Percentiles rank a stretch among this genome's conserved stretches.
These are phyloP conservation scores for Polytrichum formosum DNA, from an alignment of 225 moss, liverwort and hornwort genomes.

Conservation along the genomic window DNA sequence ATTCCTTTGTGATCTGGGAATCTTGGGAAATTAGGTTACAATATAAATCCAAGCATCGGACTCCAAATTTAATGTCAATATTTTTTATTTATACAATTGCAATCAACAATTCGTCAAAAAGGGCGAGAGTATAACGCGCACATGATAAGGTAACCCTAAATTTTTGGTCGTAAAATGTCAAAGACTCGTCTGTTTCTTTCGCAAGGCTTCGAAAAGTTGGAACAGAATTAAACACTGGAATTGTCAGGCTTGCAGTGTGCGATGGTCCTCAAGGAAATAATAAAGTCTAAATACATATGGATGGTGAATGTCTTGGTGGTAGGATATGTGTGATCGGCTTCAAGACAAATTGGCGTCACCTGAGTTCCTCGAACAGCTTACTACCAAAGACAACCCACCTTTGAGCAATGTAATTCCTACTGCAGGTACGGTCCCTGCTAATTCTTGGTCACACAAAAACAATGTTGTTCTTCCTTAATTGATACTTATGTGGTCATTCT, in stretches of 20 bases:
- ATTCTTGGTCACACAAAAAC: not conserved
- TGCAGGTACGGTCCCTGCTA: not conserved
- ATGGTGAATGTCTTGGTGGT: conserved; percentile 13
- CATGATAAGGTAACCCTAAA: too few species aligned
- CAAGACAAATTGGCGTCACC: conserved; percentile 58
- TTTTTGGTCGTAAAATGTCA: not conserved
- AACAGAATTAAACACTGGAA: not conserved
- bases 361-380: conserved; percentile 63
- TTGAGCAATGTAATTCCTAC: conserved; percentile 22
- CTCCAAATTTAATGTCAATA: too few species aligned
- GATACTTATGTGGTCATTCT: not conserved
- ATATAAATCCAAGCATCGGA: too few species aligned
- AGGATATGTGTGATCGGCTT: conserved; percentile 34
- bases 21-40: too few species aligned
- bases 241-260: too few species aligned
- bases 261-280: too few species aligned
- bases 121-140: too few species aligned
- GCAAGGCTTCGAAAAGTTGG: not conserved
- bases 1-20: too few species aligned
- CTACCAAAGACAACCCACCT: conserved; percentile 9
- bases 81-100: too few species aligned
- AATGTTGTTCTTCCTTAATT: too few species aligned
- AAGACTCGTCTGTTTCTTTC: not conserved
- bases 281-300: not conserved
- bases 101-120: too few species aligned